Base-by-base conservation (phyloP, 2,329 filamentous ascomycete genomes). In the Didymella pomorum region DNA sequence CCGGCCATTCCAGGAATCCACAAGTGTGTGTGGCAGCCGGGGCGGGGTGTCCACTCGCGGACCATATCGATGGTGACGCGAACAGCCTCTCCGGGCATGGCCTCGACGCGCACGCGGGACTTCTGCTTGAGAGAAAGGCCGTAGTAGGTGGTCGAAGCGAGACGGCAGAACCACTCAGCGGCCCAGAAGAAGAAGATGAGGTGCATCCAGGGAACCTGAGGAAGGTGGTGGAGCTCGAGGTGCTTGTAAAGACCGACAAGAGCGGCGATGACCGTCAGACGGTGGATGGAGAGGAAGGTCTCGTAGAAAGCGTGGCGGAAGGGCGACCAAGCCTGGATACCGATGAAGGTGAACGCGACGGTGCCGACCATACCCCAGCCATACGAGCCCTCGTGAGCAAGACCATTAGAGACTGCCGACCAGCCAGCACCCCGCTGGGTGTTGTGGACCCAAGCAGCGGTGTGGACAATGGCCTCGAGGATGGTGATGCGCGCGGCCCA, bases 281-380 rank as follows among this genome's bases (percentile, higher is more conserved):
- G 93, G 79, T 98, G 95, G 28, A 89, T 79, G 73, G 91, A 92
- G 68, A 98, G 84, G 80, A 99, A 99, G 1, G 92, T 96, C 80
- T 99, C 95, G 80, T 99, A 99, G 75, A 97, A 97, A 37, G 93
- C 93, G 77, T 97, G 94, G 61, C 95, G 89, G 50, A 99, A 73
- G 0, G 93, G 89, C 2, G 92, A 94, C 52, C 90, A 80, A 10
- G 92, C 89, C 26, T 89, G 81, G 50, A 96, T 70, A 52, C 90
- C 71, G 44, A 98, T 81, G 43, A 90, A 73, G 39, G 86, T 68
- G 72, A 97, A 85, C 35, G 85, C 83, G 47, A 85, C 74, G 16
- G 78, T 78, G 44, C 84, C 88, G 25, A 88, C 79, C 69, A 86
- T 83, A 42, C 89, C 89, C 75, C 79, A 89, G 28, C 79, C 76